These are phyloP conservation scores for Pyricularia grisea DNA, from an alignment of 2,329 filamentous ascomycete genomes.

Conservation along the genomic window DNA sequence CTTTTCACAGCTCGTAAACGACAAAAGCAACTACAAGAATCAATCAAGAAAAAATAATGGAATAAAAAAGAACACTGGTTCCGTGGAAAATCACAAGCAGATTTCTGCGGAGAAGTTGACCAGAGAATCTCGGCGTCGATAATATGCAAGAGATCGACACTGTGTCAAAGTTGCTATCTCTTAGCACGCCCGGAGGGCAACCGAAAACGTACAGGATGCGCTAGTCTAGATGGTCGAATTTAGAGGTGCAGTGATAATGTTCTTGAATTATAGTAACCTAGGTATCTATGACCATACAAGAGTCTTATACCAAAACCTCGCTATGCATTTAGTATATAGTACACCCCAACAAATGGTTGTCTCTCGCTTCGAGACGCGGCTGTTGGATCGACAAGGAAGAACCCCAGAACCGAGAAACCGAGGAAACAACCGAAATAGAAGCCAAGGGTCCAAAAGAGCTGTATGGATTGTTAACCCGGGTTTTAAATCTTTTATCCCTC, in stretches of 20 bases:
- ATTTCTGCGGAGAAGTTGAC: background rate
- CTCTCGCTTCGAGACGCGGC: background rate
- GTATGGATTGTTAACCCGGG: background rate
- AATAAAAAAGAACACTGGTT: background rate
- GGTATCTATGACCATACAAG: background rate
- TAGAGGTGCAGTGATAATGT: too few relatives aligned
- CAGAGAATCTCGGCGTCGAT: background rate
- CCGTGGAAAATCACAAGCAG: background rate
- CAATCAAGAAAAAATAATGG: background rate
- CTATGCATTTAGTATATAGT: background rate
- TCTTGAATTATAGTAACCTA: background rate
- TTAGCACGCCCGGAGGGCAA: background rate
- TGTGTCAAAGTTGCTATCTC: background rate
- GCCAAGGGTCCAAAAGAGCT: background rate
- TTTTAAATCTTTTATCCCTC: background rate
- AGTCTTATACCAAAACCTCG: background rate
- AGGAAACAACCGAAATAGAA: background rate
- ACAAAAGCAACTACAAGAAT: too few relatives aligned
- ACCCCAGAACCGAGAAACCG: background rate
- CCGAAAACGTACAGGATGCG: background rate
- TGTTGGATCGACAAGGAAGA: background rate
- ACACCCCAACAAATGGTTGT: background rate
- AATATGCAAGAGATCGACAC: background rate
- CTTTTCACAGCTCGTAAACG: too few relatives aligned
- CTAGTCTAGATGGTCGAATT: too few relatives aligned